Percentiles rank a stretch among this genome's conserved stretches.
phyloP scores from a whole-genome alignment of 2,329 filamentous ascomycete species.

The Colletotrichum karsti region DNA sequence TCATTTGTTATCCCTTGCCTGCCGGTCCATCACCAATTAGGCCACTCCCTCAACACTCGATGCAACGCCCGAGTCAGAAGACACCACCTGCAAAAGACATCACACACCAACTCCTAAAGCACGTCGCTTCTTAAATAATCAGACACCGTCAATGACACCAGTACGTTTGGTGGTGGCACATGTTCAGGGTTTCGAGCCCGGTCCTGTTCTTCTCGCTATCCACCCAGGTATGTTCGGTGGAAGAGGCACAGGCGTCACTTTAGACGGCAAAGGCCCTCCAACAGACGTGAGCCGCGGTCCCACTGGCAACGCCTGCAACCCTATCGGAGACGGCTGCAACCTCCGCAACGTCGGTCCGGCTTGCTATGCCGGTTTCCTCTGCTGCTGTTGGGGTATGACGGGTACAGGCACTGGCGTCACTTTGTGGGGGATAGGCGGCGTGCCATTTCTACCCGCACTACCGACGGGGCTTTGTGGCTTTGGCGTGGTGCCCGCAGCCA shows the following conservation, averaged over 20 bases:
- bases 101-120: constrained; percentile 22
- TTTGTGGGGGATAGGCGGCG: constrained; percentile 46
- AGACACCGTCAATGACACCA: constrained; percentile 10
- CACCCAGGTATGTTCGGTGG: neutral
- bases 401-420: constrained; percentile 55
- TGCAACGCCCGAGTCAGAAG: neutral
- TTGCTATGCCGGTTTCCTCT: constrained; percentile 28
- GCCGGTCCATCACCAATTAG: constrained; percentile 8
- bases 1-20: constrained; percentile 3
- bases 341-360: neutral
- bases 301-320: too few species aligned
- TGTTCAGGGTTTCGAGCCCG: neutral
- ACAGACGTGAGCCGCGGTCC: neutral
- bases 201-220: neutral
- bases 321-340: neutral
- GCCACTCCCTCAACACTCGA: neutral
- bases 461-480: constrained; percentile 42
- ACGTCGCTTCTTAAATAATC: constrained; percentile 12
- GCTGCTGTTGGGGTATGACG: constrained; percentile 48
- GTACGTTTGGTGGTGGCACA: neutral
- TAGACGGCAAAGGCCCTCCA: neutral
- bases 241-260: neutral
- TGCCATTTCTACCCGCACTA: constrained; percentile 39
- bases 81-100: neutral
- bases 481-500: constrained; percentile 38